Percentiles rank a stretch among this genome's conserved stretches.
These are phyloP conservation scores for Collybiopsis confluens DNA, from an alignment of 768 basidiomycete genomes.

Conservation along the genomic window DNA sequence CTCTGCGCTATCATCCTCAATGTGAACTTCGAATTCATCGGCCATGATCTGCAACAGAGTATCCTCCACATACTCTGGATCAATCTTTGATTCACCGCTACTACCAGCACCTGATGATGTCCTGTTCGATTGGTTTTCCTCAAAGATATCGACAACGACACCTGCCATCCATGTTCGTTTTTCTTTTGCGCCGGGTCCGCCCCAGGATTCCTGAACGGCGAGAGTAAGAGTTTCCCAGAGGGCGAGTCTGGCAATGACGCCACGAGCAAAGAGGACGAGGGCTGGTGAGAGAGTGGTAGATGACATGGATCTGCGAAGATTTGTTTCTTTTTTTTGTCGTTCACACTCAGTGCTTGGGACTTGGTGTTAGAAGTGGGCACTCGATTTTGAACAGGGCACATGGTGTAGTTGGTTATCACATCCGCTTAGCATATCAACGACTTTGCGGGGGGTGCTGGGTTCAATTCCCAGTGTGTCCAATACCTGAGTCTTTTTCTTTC, in stretches of 20 bases:
- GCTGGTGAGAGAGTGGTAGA: conserved; percentile 33
- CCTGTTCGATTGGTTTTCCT: conserved; percentile 32
- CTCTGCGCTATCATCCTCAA: conserved; percentile 85
- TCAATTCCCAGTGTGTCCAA: conserved; percentile 9
- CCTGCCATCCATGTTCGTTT: conserved; percentile 88
- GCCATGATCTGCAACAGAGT: conserved; percentile 77
- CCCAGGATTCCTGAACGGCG: conserved; percentile 85
- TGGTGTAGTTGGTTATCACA: conserved; percentile 29
- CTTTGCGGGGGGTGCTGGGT: conserved; percentile 10
- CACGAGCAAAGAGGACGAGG: conserved; percentile 78
- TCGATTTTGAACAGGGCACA: no score
- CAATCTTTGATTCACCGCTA: no score
- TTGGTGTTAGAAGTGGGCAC: no score
- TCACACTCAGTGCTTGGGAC: no score
- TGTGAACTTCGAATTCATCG: conserved; percentile 80
- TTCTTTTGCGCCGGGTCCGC: conserved; percentile 61
- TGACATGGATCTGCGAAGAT: no score
- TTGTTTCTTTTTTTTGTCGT: no score
- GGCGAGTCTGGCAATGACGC: conserved; percentile 75
- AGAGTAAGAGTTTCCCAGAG: conserved; percentile 85
- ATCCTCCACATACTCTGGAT: conserved; percentile 77
- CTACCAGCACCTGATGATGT: no score
- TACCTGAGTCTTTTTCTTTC: neutral
- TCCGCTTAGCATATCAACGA: conserved; percentile 23
- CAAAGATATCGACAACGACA: conserved; percentile 76